Base-by-base conservation (phyloP, 1,284 basidiomycete species). In the Neonothopanus nambi region DNA sequence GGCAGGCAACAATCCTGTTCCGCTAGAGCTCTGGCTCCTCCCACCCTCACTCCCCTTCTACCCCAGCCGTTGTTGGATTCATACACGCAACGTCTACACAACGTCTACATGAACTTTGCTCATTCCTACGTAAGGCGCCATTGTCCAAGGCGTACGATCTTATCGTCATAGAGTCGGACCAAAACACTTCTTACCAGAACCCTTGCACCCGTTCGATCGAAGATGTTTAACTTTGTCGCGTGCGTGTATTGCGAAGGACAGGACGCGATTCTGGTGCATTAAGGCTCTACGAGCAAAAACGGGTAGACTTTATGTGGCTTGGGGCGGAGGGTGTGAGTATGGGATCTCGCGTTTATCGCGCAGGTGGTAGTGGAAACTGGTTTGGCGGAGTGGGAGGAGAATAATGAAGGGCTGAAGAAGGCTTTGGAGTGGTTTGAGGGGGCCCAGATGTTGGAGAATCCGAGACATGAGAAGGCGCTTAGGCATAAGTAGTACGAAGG, bases 51-150 rank as follows among this genome's bases (percentile, higher is more conserved):
- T 94, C 12, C 95, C 96, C 9, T 83, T 99, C 67, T 96, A 98
- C 66, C 97, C 97, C 4, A 89, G 90, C 71, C 78, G 84, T 61
- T 99, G 97, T 96, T 99, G 97, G 97, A 95, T 98, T 48, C 97
- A 99, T 65, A 93, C 91, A 0, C 86, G 97, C 15, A 89, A 86
- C 54, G 93, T 98, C 15, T 98, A 95, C 64, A 81, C 57, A 98
- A 93, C 68, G 78, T 98, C 15, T 98, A 94, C 64, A 80, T 91
- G 95, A 98, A 67, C 66, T 72, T 4, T 89, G 86, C 58, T 65
- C 73, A 3, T 67, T 90, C 23, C 62, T 93, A 20, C 82, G 86
- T 59, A 74, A 75, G 21, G 77, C 76, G 0, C 95, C 86, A 2
- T 69, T 93, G 44, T 72, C 82, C 11, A 76, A 78, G 38, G 87